Base-by-base conservation (phyloP, 1,284 basidiomycete species). In the Apiotrichum sp. region DNA sequence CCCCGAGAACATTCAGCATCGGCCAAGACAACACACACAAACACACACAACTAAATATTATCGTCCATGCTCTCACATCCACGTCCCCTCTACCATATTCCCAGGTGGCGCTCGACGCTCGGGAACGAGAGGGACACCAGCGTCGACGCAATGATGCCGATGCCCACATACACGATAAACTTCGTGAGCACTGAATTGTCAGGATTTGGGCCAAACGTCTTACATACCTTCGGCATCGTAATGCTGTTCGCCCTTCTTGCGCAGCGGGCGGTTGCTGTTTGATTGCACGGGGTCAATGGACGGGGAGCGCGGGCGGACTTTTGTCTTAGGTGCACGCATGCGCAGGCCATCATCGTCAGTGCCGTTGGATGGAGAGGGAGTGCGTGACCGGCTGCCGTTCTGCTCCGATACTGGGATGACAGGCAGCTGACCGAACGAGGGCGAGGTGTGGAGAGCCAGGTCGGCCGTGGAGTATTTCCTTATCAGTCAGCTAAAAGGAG, bases 121-220 rank as follows among this genome's bases (percentile, higher is more conserved):
- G 86, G 83, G 66, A 91, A 92, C 65, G 84, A 72, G 14, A 85
- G 71, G 0, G 89, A 89, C 35, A 86, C 76, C 1, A 78, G 71
- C 56, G 85, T 83, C 4, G 78, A 75, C 0, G 85, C 83, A 14
- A 93, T 71, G 32, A 88, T 70, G 0, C 83, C 89, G 58, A 96
- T 93, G 0, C 90, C 91, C 50, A 82, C 81, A 69, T 96, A 97
- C 3, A 95, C 92, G 47, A 91, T 84, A 3, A 93, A 86, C 77
- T 93, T 95, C 34, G 92, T 93, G 61, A 93, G 75, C 7, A 95
- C 90, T 91, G 61, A 51, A 43, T 10, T 35, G 16, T 11, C 6
- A 11, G 10, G 9, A 22, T 14, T 13, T 32, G 7, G 8, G 16
- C n/a, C 32, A 34, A n/a, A 10, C n/a, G 45, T 22, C 1, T 16